Percentiles rank a stretch among this genome's conserved stretches.
Conservation (phyloP, 345 rosid species). For the Linum trigynum region DNA sequence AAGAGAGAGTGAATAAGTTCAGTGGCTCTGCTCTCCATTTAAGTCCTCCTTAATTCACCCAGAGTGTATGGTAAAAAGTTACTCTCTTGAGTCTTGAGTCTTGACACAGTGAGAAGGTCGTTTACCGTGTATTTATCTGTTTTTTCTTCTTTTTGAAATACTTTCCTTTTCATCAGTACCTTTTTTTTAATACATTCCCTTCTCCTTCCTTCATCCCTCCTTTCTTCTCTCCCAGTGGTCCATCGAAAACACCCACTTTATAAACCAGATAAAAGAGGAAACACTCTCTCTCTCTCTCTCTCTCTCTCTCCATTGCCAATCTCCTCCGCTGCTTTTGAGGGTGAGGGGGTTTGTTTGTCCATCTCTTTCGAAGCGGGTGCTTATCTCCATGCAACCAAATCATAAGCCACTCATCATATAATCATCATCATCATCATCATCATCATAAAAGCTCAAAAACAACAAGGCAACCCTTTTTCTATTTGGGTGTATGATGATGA, state of each 20-base stretch:
- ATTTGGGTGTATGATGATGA: conserved; percentile 24
- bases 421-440: conserved; percentile 17
- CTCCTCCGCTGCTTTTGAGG: too few relatives aligned
- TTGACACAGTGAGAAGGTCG: too few relatives aligned
- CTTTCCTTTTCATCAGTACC: conserved; percentile 10
- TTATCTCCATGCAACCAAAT: conserved; percentile 45
- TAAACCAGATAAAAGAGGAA: too few relatives aligned
- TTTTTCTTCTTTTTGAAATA: conserved; percentile 15
- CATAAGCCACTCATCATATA: conserved; percentile 89
- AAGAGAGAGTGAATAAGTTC: too few relatives aligned
- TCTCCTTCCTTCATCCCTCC: conserved; percentile 6
- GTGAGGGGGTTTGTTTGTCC: too few relatives aligned
- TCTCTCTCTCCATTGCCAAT: too few relatives aligned
- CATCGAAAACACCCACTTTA: too few relatives aligned
- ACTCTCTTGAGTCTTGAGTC: too few relatives aligned
- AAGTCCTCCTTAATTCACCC: conserved; percentile 5
- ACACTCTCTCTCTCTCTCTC: too few relatives aligned
- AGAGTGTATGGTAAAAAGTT: background rate
- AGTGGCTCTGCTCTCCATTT: too few relatives aligned
- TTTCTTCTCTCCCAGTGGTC: background rate
- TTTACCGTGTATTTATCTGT: background rate
- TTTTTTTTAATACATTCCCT: background rate
- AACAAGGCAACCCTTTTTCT: background rate
- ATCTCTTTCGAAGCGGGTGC: background rate
- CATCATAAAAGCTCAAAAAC: background rate